phyloP scores from a whole-genome alignment of 2,329 filamentous ascomycete genomes.

The Ploettnerulaceae sp. region DNA sequence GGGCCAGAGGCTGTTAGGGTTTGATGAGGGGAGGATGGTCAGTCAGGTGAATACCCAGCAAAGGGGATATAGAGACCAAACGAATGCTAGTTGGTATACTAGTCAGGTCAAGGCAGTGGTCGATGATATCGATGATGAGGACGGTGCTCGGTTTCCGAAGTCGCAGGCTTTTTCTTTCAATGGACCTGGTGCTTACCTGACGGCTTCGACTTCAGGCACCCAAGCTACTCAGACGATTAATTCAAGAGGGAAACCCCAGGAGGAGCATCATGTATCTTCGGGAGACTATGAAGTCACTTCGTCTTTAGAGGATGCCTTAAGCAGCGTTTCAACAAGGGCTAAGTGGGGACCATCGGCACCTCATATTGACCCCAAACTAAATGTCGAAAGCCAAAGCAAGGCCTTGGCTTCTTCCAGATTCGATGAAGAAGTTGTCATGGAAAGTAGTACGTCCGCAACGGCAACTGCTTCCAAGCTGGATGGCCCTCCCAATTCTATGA shows the following conservation, averaged over 20 bases:
- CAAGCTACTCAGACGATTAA: slow-evolving; percentile 5
- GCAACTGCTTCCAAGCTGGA: background rate
- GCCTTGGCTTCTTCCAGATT: no score
- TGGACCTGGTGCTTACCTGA: slow-evolving; percentile 9
- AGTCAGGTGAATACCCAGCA: slow-evolving; percentile 59
- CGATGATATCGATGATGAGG: slow-evolving; percentile 40
- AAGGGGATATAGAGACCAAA: slow-evolving; percentile 74
- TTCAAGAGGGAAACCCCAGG: background rate
- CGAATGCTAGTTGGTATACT: slow-evolving; percentile 76
- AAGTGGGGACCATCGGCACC: background rate
- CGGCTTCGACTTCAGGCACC: background rate
- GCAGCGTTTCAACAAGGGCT: slow-evolving; percentile 14
- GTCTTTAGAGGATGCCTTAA: slow-evolving; percentile 33
- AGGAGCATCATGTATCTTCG: slow-evolving; percentile 17
- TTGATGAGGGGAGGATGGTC: slow-evolving; percentile 57
- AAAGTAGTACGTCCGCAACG: no score
- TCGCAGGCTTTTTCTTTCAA: slow-evolving; percentile 20
- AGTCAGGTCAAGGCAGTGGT: slow-evolving; percentile 54
- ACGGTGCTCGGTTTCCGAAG: slow-evolving; percentile 33
- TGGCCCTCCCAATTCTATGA: background rate
- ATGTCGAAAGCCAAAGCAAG: no score
- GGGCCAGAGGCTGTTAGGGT: slow-evolving; percentile 69
- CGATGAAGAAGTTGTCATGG: no score
- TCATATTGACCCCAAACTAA: slow-evolving; percentile 3
- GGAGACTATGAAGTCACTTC: slow-evolving; percentile 32